A percentile compares a stretch with the other conserved stretches of the same genome.
phyloP scores from a whole-genome alignment of 768 basidiomycete species.

The Erythrobasidium yunnanense region DNA sequence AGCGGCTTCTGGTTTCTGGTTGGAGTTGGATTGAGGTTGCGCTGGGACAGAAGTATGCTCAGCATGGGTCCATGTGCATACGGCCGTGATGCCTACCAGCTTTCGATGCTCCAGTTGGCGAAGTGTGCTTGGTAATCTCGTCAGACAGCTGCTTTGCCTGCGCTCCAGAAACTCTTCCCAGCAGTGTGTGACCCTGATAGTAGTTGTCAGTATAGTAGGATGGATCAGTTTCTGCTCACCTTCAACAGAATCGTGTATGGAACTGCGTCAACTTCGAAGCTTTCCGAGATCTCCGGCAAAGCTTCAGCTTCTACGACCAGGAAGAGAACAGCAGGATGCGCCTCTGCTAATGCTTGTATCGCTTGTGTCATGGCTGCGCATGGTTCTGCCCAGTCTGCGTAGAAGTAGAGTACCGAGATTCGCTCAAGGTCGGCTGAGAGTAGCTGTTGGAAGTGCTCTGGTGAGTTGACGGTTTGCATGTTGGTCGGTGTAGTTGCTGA shows the following conservation, averaged over 20 bases:
- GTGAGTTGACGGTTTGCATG: slow-evolving; percentile 47
- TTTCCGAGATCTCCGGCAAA: slow-evolving; percentile 73
- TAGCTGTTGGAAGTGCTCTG: slow-evolving; percentile 61
- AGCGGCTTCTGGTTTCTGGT: slow-evolving; percentile 43
- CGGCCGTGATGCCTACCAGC: slow-evolving; percentile 2
- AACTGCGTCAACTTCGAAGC: slow-evolving; percentile 81
- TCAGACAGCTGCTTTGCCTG: slow-evolving; percentile 58
- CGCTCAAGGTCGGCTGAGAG: slow-evolving; percentile 66
- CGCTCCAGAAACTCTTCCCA: slow-evolving; percentile 66
- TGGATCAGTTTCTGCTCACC: slow-evolving; percentile 45
- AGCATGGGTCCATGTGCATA: background rate
- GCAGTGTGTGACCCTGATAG: slow-evolving; percentile 71
- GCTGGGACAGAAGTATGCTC: slow-evolving; percentile 13
- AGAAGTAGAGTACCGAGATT: slow-evolving; percentile 83
- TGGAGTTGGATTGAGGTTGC: slow-evolving; percentile 49
- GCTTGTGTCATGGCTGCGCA: slow-evolving; percentile 47
- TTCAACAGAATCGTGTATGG: slow-evolving; percentile 71
- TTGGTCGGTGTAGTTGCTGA: slow-evolving; percentile 19
- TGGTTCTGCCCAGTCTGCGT: slow-evolving; percentile 85
- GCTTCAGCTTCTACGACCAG: slow-evolving; percentile 76
- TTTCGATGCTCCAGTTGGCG: slow-evolving; percentile 12
- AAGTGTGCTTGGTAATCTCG: slow-evolving; percentile 52
- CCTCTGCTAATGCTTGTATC: slow-evolving; percentile 55
- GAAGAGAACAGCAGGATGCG: slow-evolving; percentile 59
- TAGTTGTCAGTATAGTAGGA: background rate